Evolutionary conservation across 345 rosid genomes (phyloP).

Genomic region (Balakata baccata): DNA sequence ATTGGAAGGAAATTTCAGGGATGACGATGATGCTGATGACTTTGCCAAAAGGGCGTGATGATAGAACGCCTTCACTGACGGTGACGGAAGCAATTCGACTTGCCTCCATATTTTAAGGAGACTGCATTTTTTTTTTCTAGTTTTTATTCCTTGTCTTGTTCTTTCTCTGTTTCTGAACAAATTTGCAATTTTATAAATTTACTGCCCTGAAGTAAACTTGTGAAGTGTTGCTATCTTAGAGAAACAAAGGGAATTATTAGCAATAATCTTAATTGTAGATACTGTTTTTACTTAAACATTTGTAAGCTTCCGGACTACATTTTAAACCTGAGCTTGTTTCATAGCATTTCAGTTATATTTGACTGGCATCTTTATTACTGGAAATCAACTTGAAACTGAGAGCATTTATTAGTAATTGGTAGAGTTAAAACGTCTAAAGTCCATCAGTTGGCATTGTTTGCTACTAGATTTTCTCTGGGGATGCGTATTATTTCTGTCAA

Average conservation of each 20-base stretch:
- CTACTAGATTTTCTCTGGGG: too few species aligned
- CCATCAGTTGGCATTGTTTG: too few species aligned
- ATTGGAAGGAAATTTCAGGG: slow-evolving; percentile 32
- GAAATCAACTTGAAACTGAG: too few species aligned
- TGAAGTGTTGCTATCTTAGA: neutral
- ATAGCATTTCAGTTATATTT: too few species aligned
- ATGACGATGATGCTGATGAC: slow-evolving; percentile 45
- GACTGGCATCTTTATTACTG: too few species aligned
- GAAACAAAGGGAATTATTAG: slow-evolving; percentile 9
- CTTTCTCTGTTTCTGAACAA: neutral
- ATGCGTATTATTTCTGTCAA: too few species aligned
- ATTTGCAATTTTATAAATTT: neutral
- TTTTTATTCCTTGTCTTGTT: neutral
- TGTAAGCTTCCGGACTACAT: slow-evolving; percentile 27
- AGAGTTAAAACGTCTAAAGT: too few species aligned
- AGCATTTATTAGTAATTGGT: too few species aligned
- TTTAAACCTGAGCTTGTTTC: too few species aligned
- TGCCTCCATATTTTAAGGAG: slow-evolving; percentile 1
- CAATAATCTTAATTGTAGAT: slow-evolving; percentile 21
- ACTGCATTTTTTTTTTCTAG: neutral
- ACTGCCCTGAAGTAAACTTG: neutral
- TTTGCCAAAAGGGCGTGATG: slow-evolving; percentile 80
- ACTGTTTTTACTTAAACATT: slow-evolving; percentile 55
- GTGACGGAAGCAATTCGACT: neutral
- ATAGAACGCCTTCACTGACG: slow-evolving; percentile 13